Percentiles rank a stretch among this genome's conserved stretches.
Evolutionary conservation across 805 yeast genomes (phyloP).

Genomic region (Hanseniaspora meyeri): DNA sequence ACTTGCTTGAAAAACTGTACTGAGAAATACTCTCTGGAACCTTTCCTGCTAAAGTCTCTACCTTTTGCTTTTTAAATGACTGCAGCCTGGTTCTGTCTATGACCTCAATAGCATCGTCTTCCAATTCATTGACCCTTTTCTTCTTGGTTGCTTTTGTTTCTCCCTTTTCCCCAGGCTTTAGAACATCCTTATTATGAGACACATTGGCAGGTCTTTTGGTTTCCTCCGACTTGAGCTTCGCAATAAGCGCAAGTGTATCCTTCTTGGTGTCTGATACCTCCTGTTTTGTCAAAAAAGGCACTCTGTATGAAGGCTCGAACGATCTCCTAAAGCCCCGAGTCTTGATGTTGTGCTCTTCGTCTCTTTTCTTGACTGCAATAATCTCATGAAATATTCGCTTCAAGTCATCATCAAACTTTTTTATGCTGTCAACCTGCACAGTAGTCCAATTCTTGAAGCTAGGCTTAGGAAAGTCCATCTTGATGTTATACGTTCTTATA

Average conservation of each 20-base stretch:
- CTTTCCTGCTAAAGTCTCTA: background rate
- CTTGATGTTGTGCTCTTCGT: conserved; percentile 13
- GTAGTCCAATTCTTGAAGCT: background rate
- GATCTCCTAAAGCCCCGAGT: conserved; percentile 9
- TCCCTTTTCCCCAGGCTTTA: background rate
- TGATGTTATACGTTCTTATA: background rate
- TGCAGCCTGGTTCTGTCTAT: conserved; percentile 4
- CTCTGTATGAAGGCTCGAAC: background rate
- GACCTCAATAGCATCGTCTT: conserved; percentile 21
- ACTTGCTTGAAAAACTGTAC: conserved; percentile 92
- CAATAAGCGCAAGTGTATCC: conserved; percentile 1
- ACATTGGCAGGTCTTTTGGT: background rate
- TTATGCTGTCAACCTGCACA: background rate
- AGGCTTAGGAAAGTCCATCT: background rate
- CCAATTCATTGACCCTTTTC: conserved; percentile 20
- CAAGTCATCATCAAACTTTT: background rate
- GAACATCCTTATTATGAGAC: background rate
- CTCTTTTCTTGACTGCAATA: background rate
- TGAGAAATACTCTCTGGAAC: conserved; percentile 41
- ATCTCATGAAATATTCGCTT: background rate
- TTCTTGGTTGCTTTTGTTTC: conserved; percentile 15
- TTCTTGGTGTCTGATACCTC: background rate
- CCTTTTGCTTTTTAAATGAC: background rate
- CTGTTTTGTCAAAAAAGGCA: background rate
- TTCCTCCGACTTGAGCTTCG: background rate